Base-by-base conservation (phyloP, 805 yeast genomes). In the Metschnikowia anglica region DNA sequence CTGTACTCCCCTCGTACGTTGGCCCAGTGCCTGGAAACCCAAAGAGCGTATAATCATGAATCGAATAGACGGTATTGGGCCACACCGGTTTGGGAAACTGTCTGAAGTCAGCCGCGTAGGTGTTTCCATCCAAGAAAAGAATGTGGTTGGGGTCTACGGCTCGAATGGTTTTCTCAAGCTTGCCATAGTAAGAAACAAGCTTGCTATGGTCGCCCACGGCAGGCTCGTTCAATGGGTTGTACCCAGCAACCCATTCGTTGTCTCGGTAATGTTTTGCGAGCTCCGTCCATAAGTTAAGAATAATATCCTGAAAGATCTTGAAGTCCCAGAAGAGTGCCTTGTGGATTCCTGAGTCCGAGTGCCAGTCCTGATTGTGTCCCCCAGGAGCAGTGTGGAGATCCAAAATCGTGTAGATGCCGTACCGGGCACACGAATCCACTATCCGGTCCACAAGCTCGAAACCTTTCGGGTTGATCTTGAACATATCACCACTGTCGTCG, bases 361-460 rank as follows among this genome's bases (percentile, higher is more conserved):
- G 80, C 80, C 80, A 76, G 52, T 71, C 79, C 58, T 74, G 80
- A 54, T 72, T 74, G 56, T 75, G 79, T 20, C 80, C 79, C 39
- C 80, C 80, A 12, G 80, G 80, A 17, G 58, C 63, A 11, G 79
- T 63, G 48, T 76, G 80, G 21, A 76, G 61, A 47, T 75, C 80
- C 37, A 75, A 61, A 41, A 75, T 65, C 34, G 75, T 68, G 52
- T 74, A 76, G 38, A 76, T 71, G 3, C 73, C 76, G 48, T 74
- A 60, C 42, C 62, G 63, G 20, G 78, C 55, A 53, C 79, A 74
- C 21, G 67, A 60, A 39, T 74, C 65, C 30, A 76, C 64, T 37
- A 73, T 54, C 5, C 64, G 58, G 48, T 76, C 77, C 47, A 76
- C 56, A 42, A 64, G 58, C 46, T 68, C 62, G 51, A 75, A 76